Base-by-base conservation (phyloP, 495 filamentous ascomycete species). In the Corynascus novoguineensis region DNA sequence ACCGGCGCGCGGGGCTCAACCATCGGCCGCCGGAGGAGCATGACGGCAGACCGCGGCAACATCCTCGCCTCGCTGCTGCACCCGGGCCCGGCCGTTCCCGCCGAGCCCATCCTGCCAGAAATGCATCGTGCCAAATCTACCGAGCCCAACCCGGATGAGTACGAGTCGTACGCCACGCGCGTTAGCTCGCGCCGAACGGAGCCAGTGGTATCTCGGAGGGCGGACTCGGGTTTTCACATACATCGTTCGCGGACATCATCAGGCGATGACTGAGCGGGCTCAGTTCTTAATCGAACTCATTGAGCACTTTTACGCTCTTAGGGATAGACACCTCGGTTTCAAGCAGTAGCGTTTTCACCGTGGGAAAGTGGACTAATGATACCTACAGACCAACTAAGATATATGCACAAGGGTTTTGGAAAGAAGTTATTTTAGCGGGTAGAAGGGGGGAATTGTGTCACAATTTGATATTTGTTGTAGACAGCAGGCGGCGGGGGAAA, bases 1-100 rank as follows among this genome's bases (percentile, higher is more conserved):
- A 64, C 68, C 10, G 46, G 22, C 29, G 64, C 40, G 58, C 55
- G 54, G 6, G 24, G 60, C 14, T 48, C 57, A 15, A 60, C 65
- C 31, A 60, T 63, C 29, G 56, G 65, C 7, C 63, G 64, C 25
- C 58, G 56, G 17, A 53, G 42, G 60, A 61, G 61, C 37, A 21
- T 60, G 10, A 69, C 60, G 53, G 52, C 67, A 28, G 70, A 75
- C 27, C 63, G 55, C 25, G 63, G 63, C 55, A 64, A 62, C 22
- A 52, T 73, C 10, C 19, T 78, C 17, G 63, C 68, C 7, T 59
- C 66, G 31, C 55, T 77, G 17, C 53, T 73, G 21, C 74, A 78
- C 32, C 65, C 75, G 1, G 73, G 74, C 0, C 74, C 74, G 0
- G 50, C 59, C 4, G 55, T 65, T 4, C 57, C 62, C 5, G 9